phyloP scores from a whole-genome alignment of 306 rosid genomes.

The Vigna unguiculata region DNA sequence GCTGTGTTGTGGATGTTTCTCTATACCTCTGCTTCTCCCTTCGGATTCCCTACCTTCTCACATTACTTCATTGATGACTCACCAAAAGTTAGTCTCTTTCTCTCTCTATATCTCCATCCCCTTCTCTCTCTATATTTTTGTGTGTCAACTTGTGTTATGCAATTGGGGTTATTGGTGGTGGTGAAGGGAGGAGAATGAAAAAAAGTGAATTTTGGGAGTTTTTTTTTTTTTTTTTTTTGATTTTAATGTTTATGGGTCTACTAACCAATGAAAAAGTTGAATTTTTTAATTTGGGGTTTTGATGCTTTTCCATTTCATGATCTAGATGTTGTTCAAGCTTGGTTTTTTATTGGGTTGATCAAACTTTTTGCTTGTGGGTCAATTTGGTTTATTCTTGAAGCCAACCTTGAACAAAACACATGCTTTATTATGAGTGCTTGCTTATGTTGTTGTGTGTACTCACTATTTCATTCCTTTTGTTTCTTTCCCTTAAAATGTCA shows the following conservation, averaged over 20 bases:
- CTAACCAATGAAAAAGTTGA: neutral
- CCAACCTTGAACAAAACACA: neutral
- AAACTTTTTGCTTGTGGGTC: neutral
- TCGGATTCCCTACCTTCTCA: constrained; percentile 47
- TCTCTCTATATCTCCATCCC: neutral
- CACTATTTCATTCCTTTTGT: constrained; percentile 25
- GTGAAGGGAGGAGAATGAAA: neutral
- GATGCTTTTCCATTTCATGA: neutral
- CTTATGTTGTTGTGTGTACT: neutral
- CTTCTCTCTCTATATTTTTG: neutral
- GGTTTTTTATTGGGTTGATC: neutral
- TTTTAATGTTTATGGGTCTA: neutral
- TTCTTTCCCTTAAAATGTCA: neutral
- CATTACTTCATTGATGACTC: constrained; percentile 38
- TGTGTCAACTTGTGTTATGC: neutral
- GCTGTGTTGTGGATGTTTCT: constrained; percentile 45
- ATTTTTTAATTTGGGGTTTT: neutral
- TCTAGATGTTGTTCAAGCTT: neutral
- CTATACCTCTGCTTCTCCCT: constrained; percentile 45
- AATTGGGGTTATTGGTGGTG: constrained; percentile 1
- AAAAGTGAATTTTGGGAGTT: neutral
- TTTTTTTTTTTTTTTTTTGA: neutral
- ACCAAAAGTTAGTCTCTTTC: constrained; percentile 26
- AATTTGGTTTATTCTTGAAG: constrained; percentile 10
- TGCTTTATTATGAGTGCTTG: neutral